Evolutionary conservation across 129 eudicot species (phyloP).

Genomic region (Arctium lappa): DNA sequence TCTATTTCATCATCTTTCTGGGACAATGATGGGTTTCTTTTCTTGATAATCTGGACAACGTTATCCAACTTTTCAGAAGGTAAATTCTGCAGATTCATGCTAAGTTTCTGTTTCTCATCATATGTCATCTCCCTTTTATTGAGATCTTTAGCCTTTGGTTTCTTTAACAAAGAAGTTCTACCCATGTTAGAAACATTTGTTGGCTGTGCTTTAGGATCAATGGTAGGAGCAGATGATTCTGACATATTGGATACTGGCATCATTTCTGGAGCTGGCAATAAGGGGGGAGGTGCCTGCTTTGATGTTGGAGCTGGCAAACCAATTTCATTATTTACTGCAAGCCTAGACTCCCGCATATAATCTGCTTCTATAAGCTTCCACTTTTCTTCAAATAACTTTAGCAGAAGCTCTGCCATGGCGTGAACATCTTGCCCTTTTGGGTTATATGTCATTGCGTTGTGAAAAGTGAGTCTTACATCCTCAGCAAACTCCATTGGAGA

Average conservation of each 20-base stretch:
- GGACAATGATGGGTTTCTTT: slow-evolving; percentile 64
- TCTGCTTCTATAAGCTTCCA: slow-evolving; percentile 76
- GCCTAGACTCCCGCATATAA: slow-evolving; percentile 44
- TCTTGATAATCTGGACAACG: slow-evolving; percentile 78
- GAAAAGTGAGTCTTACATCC: slow-evolving; percentile 84
- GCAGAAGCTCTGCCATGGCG: slow-evolving; percentile 70
- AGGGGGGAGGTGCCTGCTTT: slow-evolving; percentile 37
- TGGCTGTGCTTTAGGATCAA: slow-evolving; percentile 32
- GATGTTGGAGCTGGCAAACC: slow-evolving; percentile 39
- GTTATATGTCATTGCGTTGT: slow-evolving; percentile 86
- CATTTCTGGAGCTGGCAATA: slow-evolving; percentile 30
- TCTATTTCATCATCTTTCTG: slow-evolving; percentile 92
- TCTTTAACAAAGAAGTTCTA: slow-evolving; percentile 49
- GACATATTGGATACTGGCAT: slow-evolving; percentile 31
- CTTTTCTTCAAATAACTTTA: slow-evolving; percentile 71
- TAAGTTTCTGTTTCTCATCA: slow-evolving; percentile 89
- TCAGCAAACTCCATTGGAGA: slow-evolving; percentile 74
- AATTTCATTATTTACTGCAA: slow-evolving; percentile 38
- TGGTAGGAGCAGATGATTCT: slow-evolving; percentile 28
- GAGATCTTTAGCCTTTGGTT: slow-evolving; percentile 80
- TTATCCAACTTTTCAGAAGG: slow-evolving; percentile 84
- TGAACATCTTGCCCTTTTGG: slow-evolving; percentile 88
- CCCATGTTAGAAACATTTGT: slow-evolving; percentile 27
- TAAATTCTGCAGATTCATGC: slow-evolving; percentile 64
- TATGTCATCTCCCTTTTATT: slow-evolving; percentile 87